Evolutionary conservation across 2,329 filamentous ascomycete genomes (phyloP), one percentile per base, ranked within the genome.

Genomic region (Ceratocystis albifundus): DNA sequence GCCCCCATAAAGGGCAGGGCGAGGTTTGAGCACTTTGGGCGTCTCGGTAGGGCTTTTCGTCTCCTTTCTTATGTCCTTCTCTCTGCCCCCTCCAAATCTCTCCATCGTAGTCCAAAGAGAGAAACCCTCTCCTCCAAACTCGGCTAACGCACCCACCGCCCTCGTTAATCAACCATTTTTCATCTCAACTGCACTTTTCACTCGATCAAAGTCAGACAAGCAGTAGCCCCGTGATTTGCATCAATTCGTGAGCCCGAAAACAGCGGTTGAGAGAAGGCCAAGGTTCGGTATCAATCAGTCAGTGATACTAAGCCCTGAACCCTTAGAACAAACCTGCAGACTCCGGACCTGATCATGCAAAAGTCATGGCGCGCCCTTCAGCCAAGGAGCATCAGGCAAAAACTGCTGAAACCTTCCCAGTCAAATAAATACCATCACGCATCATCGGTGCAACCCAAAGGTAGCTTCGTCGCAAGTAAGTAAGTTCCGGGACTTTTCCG

Each of bases 61-160:
- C 53, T 17, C 28, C 20, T 10, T 25, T n/a, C 10, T 28, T n/a
- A 53, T 57, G n/a, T 57, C 53, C 53, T 30, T 32, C 28, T 32
- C 30, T 57, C 28, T 32, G 2, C 17, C 25, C 30, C 53, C 53
- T 57, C 53, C 25, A 57, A 57, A 57, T 57, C 25, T 57, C 53
- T 25, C 12, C 53, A 57, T 32, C 53, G 28, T n/a, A 57, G 28
- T 6, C 22, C 53, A 57, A 30, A 12, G 20, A 57, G 53, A 3
- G 4, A 57, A 15, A 57, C 53, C 53, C 53, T n/a, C 25, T 57
- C 25, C 10, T 57, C 22, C 53, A 57, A 30, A 25, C 30, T 57
- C 25, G 53, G 53, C 53, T 57, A 57, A 57, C 53, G 25, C 53
- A 57, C 53, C 53, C 53, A 57, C 53, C 53, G 15, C 53, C 53